Conservation (phyloP, 2,329 filamentous ascomycete genomes). For the Teratosphaeria gauchensis region DNA sequence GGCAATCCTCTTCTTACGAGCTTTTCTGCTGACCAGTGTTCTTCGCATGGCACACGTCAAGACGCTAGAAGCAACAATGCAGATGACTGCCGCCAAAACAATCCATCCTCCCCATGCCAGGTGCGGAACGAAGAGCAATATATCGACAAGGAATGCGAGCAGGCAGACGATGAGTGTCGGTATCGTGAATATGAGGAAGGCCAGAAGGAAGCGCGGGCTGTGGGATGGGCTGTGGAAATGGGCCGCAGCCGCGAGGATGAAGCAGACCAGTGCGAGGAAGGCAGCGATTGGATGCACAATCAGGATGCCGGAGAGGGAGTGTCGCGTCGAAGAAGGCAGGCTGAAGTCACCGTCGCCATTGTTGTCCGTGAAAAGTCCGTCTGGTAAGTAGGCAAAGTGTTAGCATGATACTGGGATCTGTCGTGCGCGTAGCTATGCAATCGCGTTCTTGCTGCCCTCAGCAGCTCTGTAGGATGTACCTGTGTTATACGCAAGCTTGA, state of each 20-base stretch:
- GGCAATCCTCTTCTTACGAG: conserved; percentile 81
- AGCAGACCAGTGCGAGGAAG: conserved; percentile 73
- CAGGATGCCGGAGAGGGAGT: conserved; percentile 74
- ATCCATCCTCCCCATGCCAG: conserved; percentile 91
- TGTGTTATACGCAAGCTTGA: conserved; percentile 77
- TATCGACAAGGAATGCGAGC: conserved; percentile 84
- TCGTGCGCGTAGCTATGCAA: neutral
- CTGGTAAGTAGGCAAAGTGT: conserved; percentile 20
- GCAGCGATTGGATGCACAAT: conserved; percentile 90
- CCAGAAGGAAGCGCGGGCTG: conserved; percentile 78
- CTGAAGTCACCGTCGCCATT: conserved; percentile 43
- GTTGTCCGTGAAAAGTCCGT: conserved; percentile 36
- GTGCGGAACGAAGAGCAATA: conserved; percentile 89
- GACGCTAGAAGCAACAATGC: conserved; percentile 71
- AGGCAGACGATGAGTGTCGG: conserved; percentile 75
- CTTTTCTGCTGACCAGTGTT: conserved; percentile 82
- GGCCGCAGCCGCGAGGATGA: conserved; percentile 66
- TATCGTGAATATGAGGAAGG: conserved; percentile 75
- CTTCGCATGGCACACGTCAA: conserved; percentile 92
- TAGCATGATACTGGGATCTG: neutral
- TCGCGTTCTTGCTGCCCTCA: neutral
- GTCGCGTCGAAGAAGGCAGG: conserved; percentile 54
- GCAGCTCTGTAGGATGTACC: conserved; percentile 43
- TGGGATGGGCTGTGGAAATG: conserved; percentile 84
- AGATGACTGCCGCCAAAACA: conserved; percentile 76